A percentile compares a stretch with the other conserved stretches of the same genome.
phyloP scores from a whole-genome alignment of 495 filamentous ascomycete genomes.

The Penicillium mononematosum region DNA sequence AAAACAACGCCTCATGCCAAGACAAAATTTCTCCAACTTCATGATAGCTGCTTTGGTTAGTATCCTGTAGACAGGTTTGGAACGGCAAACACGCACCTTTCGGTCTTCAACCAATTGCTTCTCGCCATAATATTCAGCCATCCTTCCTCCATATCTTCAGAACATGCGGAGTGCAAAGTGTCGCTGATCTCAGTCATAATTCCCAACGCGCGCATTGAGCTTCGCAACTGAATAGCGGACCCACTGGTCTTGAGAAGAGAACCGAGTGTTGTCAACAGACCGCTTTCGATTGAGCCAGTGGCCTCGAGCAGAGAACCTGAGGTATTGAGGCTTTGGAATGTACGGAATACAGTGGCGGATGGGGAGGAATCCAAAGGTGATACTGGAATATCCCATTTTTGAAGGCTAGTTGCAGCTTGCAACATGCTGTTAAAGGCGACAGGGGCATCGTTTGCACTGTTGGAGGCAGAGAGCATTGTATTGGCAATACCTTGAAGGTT shows the following conservation, averaged over 20 bases:
- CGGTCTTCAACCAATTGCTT: conserved; percentile 74
- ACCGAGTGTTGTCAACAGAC: conserved; percentile 62
- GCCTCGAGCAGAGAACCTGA: conserved; percentile 54
- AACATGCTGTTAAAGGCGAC: conserved; percentile 67
- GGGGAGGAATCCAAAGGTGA: conserved; percentile 60
- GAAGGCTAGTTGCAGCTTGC: conserved; percentile 78
- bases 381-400: conserved; percentile 88
- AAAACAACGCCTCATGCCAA: conserved; percentile 77
- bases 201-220: conserved; percentile 68
- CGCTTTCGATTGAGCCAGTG: conserved; percentile 54
- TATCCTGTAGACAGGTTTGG: conserved; percentile 12
- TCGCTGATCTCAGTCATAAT: conserved; percentile 81
- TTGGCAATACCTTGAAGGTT: conserved; percentile 50
- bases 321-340: conserved; percentile 76
- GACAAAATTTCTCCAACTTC: conserved; percentile 80
- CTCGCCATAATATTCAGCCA: conserved; percentile 63
- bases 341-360: conserved; percentile 69
- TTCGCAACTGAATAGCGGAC: conserved; percentile 59
- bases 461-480: conserved; percentile 39
- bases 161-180: conserved; percentile 57
- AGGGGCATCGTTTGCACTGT: conserved; percentile 29
- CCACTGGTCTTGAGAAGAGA: conserved; percentile 54
- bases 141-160: conserved; percentile 58
- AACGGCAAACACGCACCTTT: conserved; percentile 53
- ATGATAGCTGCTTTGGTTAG: conserved; percentile 59